Percentiles rank a stretch among this genome's conserved stretches.
phyloP scores from a whole-genome alignment of 495 filamentous ascomycete species.

The Talaromyces liani region DNA sequence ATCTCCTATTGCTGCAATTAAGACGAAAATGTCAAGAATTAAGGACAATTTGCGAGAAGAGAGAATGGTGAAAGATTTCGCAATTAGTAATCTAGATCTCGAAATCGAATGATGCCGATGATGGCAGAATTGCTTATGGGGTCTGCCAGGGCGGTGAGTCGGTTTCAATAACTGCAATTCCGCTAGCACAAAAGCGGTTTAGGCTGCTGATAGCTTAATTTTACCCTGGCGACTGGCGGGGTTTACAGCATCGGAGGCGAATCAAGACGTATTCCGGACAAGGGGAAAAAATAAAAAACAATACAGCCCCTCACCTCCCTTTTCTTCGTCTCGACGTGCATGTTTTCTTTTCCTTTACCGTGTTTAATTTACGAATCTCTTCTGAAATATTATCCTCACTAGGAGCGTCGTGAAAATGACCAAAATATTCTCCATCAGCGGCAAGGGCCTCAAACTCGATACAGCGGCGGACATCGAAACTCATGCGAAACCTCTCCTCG shows the following conservation, averaged over 20 bases:
- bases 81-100: conserved; percentile 1
- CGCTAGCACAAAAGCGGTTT: not conserved
- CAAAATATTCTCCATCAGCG: conserved; percentile 85
- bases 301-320: conserved; percentile 6
- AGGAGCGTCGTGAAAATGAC: conserved; percentile 30
- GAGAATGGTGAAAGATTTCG: not conserved
- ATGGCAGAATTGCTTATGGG: not conserved
- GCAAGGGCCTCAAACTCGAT: conserved; percentile 84
- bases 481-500: conserved; percentile 68
- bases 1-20: not conserved
- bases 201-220: not conserved
- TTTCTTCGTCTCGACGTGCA: conserved; percentile 4
- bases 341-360: conserved; percentile 10
- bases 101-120: not conserved
- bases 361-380: not conserved
- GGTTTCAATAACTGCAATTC: not conserved
- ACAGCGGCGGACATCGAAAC: conserved; percentile 76
- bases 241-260: not conserved
- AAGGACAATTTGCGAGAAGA: not conserved
- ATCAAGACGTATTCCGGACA: not conserved
- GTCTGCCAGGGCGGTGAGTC: not conserved
- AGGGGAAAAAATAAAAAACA: conserved; percentile 12
- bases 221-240: not conserved
- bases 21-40: not conserved
- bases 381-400: too few relatives aligned